phyloP scores from a whole-genome alignment of 305 asterid genomes.

The Plantago lanceolata region DNA sequence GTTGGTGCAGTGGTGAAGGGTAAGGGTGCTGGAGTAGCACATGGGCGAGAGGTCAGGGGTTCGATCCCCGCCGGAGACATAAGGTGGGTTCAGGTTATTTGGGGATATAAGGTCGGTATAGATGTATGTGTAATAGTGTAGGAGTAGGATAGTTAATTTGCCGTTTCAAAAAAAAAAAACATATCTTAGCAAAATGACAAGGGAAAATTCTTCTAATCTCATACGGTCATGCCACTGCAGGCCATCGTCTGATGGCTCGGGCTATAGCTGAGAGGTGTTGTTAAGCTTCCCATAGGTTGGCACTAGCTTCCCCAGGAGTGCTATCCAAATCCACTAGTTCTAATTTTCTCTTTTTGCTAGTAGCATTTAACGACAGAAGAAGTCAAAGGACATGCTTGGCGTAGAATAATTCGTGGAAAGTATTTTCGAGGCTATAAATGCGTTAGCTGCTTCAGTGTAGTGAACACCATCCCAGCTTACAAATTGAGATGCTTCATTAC shows the following conservation, averaged over 20 bases:
- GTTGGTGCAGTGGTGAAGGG: too few species aligned
- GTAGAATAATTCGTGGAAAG: slow-evolving; percentile 54
- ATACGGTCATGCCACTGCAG: background rate
- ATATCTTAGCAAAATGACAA: background rate
- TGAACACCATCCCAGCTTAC: slow-evolving; percentile 87
- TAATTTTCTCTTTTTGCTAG: background rate
- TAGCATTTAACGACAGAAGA: slow-evolving; percentile 53
- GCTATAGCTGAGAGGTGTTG: background rate
- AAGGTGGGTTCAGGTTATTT: too few species aligned
- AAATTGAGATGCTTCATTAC: slow-evolving; percentile 39
- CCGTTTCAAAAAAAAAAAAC: too few species aligned
- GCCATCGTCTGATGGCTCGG: background rate
- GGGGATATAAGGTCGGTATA: too few species aligned
- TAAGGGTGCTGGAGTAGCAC: too few species aligned
- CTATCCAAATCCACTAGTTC: background rate
- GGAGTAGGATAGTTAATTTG: too few species aligned
- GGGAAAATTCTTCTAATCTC: background rate
- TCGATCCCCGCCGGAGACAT: too few species aligned
- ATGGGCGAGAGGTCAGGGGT: too few species aligned
- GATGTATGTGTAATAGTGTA: too few species aligned
- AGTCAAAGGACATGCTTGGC: slow-evolving; percentile 47
- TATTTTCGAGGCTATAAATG: slow-evolving; percentile 53
- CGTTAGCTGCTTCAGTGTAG: slow-evolving; percentile 76
- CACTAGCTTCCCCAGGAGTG: background rate
- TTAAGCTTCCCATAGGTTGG: background rate